Evolutionary conservation across 2,329 filamentous ascomycete species (phyloP).

Genomic region (Neofusicoccum parvum): DNA sequence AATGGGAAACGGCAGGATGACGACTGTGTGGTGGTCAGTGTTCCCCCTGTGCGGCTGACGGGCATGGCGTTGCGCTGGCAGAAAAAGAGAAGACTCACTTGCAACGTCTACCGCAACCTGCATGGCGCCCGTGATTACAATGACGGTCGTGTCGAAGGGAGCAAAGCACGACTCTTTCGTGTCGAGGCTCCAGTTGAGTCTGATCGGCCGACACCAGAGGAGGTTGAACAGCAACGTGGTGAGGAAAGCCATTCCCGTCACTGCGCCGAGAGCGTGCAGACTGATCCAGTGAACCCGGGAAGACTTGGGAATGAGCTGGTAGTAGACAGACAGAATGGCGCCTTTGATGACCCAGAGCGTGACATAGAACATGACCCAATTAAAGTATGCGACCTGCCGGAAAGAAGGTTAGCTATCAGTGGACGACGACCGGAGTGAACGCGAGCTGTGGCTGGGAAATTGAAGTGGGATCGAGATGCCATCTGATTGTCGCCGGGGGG

Average conservation of each 20-base stretch:
- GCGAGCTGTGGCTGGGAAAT: not conserved
- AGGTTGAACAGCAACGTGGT: not conserved
- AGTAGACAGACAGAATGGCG: not conserved
- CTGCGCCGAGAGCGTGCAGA: not conserved
- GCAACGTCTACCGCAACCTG: not conserved
- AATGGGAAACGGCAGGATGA: not conserved
- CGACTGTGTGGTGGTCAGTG: not conserved
- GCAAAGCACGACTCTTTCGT: not conserved
- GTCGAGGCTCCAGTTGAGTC: not conserved
- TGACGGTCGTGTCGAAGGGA: not conserved
- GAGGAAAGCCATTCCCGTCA: not conserved
- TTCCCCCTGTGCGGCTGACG: not conserved
- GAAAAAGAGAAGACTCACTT: not conserved
- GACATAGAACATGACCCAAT: slow-evolving; percentile 1
- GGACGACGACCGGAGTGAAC: not conserved
- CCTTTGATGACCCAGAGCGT: not conserved
- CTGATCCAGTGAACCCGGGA: not conserved
- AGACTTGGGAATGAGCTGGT: not conserved
- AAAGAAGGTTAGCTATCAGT: not conserved
- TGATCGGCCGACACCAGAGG: slow-evolving; percentile 1
- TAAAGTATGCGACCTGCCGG: not conserved
- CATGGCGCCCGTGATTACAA: not conserved
- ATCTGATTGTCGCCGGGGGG: not conserved
- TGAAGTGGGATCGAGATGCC: not conserved
- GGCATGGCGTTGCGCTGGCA: not conserved